A percentile compares a stretch with the other conserved stretches of the same genome.
Conservation (phyloP, 331 rosid species). For the Quercus phellos region DNA sequence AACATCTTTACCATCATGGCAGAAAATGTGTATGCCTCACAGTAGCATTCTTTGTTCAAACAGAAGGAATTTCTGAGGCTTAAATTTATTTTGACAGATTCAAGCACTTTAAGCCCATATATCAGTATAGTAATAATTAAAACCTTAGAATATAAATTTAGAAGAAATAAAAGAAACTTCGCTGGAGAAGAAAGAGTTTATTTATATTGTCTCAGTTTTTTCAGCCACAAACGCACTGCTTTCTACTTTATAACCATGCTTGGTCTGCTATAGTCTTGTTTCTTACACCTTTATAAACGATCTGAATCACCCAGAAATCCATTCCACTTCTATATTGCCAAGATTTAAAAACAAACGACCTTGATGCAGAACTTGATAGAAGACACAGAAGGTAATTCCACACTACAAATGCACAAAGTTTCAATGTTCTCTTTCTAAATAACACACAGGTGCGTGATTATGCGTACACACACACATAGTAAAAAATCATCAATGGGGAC, state of each 20-base stretch:
- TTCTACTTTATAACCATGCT: background rate
- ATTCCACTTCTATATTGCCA: background rate
- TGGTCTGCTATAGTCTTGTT: background rate
- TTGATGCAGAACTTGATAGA: background rate
- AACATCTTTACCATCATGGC: background rate
- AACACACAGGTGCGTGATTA: background rate
- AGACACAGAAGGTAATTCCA: background rate
- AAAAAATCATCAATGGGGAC: too few species aligned
- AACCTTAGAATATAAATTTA: background rate
- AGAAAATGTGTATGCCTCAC: background rate
- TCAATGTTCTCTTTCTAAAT: background rate
- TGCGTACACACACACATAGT: too few species aligned
- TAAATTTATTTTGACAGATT: background rate
- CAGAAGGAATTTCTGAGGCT: background rate
- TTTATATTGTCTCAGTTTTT: background rate
- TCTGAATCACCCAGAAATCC: background rate
- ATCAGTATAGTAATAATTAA: background rate
- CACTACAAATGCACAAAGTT: background rate
- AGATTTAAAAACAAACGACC: slow-evolving; percentile 1
- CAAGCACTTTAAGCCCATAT: slow-evolving; percentile 12
- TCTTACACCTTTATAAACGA: slow-evolving; percentile 5
- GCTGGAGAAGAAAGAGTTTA: background rate
- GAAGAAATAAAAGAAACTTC: background rate
- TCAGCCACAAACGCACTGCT: background rate
- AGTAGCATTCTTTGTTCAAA: slow-evolving; percentile 6